Conservation (phyloP, 2,329 filamentous ascomycete genomes). For the Fusarium sp. region DNA sequence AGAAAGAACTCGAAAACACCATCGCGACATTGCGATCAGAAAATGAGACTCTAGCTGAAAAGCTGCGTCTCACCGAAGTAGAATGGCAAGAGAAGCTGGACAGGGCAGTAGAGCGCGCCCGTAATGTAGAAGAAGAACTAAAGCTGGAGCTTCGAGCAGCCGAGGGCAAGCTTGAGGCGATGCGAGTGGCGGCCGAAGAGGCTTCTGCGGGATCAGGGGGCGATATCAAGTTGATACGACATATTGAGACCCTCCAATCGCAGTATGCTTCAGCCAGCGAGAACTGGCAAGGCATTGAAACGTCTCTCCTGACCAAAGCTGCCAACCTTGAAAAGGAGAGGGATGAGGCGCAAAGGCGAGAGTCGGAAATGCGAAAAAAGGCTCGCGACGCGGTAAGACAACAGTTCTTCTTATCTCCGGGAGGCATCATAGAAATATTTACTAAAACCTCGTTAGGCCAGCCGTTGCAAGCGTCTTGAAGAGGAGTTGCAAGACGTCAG, state of each 20-base stretch:
- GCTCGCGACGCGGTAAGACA: conserved; percentile 82
- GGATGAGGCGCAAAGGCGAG: conserved; percentile 84
- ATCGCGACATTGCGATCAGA: conserved; percentile 78
- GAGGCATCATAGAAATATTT: neutral
- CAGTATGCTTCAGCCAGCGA: conserved; percentile 95
- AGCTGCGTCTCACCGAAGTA: conserved; percentile 73
- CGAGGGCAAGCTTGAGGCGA: conserved; percentile 89
- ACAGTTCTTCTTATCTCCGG: neutral
- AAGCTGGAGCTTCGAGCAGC: conserved; percentile 80
- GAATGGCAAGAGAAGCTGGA: conserved; percentile 79
- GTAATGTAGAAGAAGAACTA: conserved; percentile 78
- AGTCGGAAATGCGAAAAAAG: conserved; percentile 89
- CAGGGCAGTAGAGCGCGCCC: conserved; percentile 75
- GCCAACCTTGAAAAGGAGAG: conserved; percentile 87
- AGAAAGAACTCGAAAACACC: conserved; percentile 66
- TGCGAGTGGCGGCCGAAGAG: conserved; percentile 88
- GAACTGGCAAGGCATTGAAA: conserved; percentile 97
- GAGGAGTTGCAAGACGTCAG: conserved; percentile 82
- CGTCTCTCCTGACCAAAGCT: conserved; percentile 81
- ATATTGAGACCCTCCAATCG: conserved; percentile 94
- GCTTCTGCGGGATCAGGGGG: conserved; percentile 83
- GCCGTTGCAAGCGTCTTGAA: conserved; percentile 73
- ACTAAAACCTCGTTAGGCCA: conserved; percentile 61
- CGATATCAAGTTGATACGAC: conserved; percentile 88
- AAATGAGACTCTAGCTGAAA: conserved; percentile 78